These are phyloP conservation scores for Spathaspora arborariae DNA, from an alignment of 805 yeast genomes.

Conservation along the genomic window DNA sequence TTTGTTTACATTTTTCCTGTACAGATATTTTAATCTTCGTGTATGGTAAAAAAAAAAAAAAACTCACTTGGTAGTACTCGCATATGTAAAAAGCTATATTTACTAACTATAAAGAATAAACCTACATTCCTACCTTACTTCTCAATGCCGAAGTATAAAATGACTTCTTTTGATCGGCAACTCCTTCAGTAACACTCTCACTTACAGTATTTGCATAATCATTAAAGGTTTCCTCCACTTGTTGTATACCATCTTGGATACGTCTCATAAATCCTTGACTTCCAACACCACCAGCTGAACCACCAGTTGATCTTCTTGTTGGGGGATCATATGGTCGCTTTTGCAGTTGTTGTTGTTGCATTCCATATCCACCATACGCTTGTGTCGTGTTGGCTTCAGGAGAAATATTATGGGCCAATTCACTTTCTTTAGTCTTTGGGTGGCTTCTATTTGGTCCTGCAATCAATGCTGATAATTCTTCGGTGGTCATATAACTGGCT, in stretches of 20 bases:
- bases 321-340: slow-evolving; percentile 43
- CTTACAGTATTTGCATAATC: slow-evolving; percentile 55
- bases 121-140: slow-evolving; percentile 51
- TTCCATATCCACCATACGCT: slow-evolving; percentile 24
- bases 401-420: slow-evolving; percentile 44
- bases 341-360: slow-evolving; percentile 3
- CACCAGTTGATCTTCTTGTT: slow-evolving; percentile 33
- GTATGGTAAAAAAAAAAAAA: neutral
- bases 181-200: slow-evolving; percentile 49
- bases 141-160: slow-evolving; percentile 49
- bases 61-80: neutral
- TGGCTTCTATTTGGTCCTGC: slow-evolving; percentile 73
- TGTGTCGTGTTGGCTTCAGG: slow-evolving; percentile 41
- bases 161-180: slow-evolving; percentile 48
- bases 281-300: slow-evolving; percentile 36
- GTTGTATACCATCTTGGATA: slow-evolving; percentile 50
- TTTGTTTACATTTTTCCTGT: neutral
- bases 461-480: slow-evolving; percentile 61
- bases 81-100: neutral
- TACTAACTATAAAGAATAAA: neutral
- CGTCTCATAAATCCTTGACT: slow-evolving; percentile 41
- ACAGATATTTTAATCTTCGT: neutral
- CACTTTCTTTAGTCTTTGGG: slow-evolving; percentile 57
- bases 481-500: slow-evolving; percentile 51
- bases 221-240: slow-evolving; percentile 51